Evolutionary conservation across 192 early-diverging fungal species (phyloP), one percentile per base, ranked within the genome.

Genomic region (Coemansia sp.): DNA sequence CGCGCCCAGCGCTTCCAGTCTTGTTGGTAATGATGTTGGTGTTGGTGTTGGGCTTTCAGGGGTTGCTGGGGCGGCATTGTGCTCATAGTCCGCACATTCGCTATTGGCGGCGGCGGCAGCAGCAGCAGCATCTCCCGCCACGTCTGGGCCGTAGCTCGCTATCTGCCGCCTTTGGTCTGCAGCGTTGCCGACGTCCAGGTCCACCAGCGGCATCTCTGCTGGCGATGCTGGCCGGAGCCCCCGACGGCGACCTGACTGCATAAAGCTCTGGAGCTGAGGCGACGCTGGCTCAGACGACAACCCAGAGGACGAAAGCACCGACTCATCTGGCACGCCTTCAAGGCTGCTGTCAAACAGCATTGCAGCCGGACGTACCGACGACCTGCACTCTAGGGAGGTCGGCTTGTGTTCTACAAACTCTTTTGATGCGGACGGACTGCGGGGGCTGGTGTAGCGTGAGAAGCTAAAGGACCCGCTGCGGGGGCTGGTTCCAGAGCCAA

Each of bases 231-330:
- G 8, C 20, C 22, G 7, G 20, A 54, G 25, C 20, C 9, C 19
- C 22, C 51, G 51, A 12, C 22, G 20, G 7, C 25, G 51, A 22
- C 22, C 51, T 25, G 51, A 54, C 19, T 54, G 51, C 51, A 25
- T 22, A 25, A 54, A 54, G 51, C 51, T 10, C 13, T 54, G 51
- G 7, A 54, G 51, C 8, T 75, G 67, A 14, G 74, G 74, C 44
- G 74, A 75, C 13, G 74, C 49, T 5, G 74, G 55, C 57, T 55
- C 7, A 10, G 73, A 69, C 20, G 64, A 65, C 20, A 62, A 61
- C 10, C 61, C 22, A 22, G 63, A 49, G 25, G 55, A 56, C 5
- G 39, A 41, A 39, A 17, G 57, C 12, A 22, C 4, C 9, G 13
- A 32, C 5, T 2, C 8, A 5, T 13, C n/a, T 56, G 55, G 7